A percentile compares a stretch with the other conserved stretches of the same genome.
Evolutionary conservation across 306 rosid species (phyloP).

Genomic region (Astragalus membranaceus): DNA sequence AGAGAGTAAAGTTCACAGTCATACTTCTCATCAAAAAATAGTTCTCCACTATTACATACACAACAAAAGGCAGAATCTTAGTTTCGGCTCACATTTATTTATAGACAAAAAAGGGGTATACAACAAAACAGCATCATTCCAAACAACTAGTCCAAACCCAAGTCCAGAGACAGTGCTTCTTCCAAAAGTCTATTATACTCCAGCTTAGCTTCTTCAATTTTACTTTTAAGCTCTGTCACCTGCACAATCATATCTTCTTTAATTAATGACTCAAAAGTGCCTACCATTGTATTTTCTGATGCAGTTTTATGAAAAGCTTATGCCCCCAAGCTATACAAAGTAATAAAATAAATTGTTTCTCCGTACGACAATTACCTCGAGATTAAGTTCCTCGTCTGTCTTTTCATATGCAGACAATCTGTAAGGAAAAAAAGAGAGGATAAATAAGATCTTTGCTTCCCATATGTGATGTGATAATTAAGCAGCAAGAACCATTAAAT

Average conservation of each 20-base stretch:
- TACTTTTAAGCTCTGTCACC: conserved; percentile 46
- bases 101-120: no score
- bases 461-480: not conserved
- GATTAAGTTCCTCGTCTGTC: conserved; percentile 44
- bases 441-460: conserved; percentile 5
- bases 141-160: conserved; percentile 13
- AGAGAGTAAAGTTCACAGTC: not conserved
- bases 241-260: conserved; percentile 28
- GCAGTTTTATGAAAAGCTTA: not conserved
- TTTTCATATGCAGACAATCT: conserved; percentile 56
- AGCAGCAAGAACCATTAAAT: conserved; percentile 7
- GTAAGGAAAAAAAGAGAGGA: conserved; percentile 9
- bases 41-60: no score
- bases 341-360: conserved; percentile 3
- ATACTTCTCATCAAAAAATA: not conserved
- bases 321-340: not conserved
- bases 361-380: conserved; percentile 45
- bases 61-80: not conserved
- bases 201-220: conserved; percentile 29
- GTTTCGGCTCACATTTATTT: no score
- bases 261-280: conserved; percentile 13
- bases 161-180: conserved; percentile 19
- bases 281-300: not conserved
- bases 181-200: conserved; percentile 35
- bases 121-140: not conserved